Evolutionary conservation across 345 rosid species (phyloP).

Genomic region (Rhodamnia argentea): DNA sequence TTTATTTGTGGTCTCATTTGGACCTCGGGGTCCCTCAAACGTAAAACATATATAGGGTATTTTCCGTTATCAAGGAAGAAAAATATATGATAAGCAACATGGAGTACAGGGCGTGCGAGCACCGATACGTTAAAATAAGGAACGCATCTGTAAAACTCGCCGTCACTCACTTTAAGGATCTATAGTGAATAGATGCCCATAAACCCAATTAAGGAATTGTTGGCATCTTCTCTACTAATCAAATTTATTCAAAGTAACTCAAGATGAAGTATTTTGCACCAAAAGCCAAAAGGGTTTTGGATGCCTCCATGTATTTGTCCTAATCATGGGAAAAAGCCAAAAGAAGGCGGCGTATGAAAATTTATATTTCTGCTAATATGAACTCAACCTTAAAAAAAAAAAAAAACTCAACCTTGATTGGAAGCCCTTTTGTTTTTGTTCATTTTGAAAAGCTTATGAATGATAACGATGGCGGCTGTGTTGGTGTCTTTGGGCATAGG

Average conservation of each 20-base stretch:
- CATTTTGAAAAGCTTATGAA: not conserved
- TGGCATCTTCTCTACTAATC: not conserved
- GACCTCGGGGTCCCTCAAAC: no score
- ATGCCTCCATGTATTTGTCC: not conserved
- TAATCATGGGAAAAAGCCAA: not conserved
- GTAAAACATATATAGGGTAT: no score
- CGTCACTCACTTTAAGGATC: not conserved
- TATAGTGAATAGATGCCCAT: not conserved
- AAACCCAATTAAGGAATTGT: not conserved
- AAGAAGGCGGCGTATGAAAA: not conserved
- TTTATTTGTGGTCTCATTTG: no score
- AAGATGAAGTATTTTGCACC: not conserved
- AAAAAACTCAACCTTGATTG: not conserved
- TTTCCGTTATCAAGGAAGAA: no score
- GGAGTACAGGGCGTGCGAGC: no score
- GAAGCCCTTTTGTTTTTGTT: not conserved
- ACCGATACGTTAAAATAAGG: no score
- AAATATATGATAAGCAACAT: no score
- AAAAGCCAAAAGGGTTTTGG: not conserved
- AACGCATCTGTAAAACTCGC: no score
- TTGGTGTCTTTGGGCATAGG: slow-evolving; percentile 14
- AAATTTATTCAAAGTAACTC: not conserved
- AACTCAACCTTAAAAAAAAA: not conserved
- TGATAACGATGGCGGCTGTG: not conserved
- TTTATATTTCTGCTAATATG: not conserved